Conservation (phyloP, 805 yeast species). For the Candida insectorum region DNA sequence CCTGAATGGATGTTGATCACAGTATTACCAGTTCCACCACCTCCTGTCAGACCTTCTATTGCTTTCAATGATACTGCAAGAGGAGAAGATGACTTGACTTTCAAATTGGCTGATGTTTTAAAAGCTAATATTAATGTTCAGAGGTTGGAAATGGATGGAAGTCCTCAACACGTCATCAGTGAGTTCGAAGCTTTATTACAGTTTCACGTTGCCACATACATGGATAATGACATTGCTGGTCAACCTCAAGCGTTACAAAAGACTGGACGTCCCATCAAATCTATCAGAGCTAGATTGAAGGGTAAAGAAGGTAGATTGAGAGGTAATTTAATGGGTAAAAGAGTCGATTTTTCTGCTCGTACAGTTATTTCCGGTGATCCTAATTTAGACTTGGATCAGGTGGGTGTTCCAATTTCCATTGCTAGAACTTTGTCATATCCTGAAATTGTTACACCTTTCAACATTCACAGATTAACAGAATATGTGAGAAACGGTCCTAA, state of each 20-base stretch:
- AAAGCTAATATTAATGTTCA: conserved; percentile 98
- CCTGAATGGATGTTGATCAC: conserved; percentile 98
- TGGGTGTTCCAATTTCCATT: conserved; percentile 96
- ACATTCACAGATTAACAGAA: conserved; percentile 89
- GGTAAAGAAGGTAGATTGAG: conserved; percentile 99
- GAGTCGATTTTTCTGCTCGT: conserved; percentile 98
- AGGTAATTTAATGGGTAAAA: conserved; percentile 99
- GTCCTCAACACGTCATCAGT: conserved; percentile 96
- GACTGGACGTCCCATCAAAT: conserved; percentile 97
- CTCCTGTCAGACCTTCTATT: conserved; percentile 98
- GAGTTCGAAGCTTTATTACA: conserved; percentile 95
- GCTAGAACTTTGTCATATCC: conserved; percentile 96
- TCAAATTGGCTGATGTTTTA: conserved; percentile 92
- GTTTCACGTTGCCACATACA: conserved; percentile 97
- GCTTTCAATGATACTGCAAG: conserved; percentile 97
- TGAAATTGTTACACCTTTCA: conserved; percentile 96
- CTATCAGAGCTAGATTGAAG: conserved; percentile 98
- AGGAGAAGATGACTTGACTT: conserved; percentile 98
- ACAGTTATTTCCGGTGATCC: conserved; percentile 99
- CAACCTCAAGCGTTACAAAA: conserved; percentile 99
- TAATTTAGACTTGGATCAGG: conserved; percentile 94
- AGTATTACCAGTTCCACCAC: conserved; percentile 99
- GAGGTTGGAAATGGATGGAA: conserved; percentile 95
- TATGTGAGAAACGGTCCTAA: conserved; percentile 96
- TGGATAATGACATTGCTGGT: conserved; percentile 99